Evolutionary conservation across 176 grass and related monocot genomes (phyloP).

Genomic region (maize (Zea mays)): Zm-B73-REFERENCE-NAM-5.0 NC_050098.1:20214001-20214500

Average conservation of each 20-base stretch:
- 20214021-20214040: constrained; percentile 60
- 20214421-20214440: constrained; percentile 66
- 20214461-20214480: constrained; percentile 59
- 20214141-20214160: constrained; percentile 61
- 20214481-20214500: constrained; percentile 64
- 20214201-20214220: constrained; percentile 48
- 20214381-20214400: constrained; percentile 65
- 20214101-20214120: constrained; percentile 51
- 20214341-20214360: constrained; percentile 62
- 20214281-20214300: constrained; percentile 62
- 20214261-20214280: constrained; percentile 66
- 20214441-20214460: constrained; percentile 11
- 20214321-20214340: constrained; percentile 55
- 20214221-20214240: constrained; percentile 50
- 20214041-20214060: constrained; percentile 50
- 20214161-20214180: constrained; percentile 49
- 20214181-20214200: constrained; percentile 58
- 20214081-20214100: constrained; percentile 71
- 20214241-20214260: constrained; percentile 50
- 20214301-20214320: constrained; percentile 48
- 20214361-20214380: constrained; percentile 60
- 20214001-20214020: constrained; percentile 69
- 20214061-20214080: constrained; percentile 47
- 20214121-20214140: constrained; percentile 70
- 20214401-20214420: constrained; percentile 40